A percentile compares a stretch with the other conserved stretches of the same genome.
These are phyloP conservation scores for Tylopilus sp. DNA, from an alignment of 768 basidiomycete species.

Conservation along the genomic window DNA sequence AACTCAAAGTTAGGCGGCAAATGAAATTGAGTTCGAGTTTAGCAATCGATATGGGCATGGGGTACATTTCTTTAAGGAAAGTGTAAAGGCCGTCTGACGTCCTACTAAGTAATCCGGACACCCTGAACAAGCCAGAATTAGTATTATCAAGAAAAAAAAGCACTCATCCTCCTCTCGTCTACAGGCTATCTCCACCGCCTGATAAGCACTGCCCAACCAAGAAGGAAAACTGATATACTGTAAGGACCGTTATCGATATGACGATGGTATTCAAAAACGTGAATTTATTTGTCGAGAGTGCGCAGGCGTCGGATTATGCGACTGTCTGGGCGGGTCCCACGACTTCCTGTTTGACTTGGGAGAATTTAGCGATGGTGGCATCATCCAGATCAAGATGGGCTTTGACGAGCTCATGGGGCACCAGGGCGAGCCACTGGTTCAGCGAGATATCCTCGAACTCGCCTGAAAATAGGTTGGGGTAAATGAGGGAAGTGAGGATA, in stretches of 20 bases:
- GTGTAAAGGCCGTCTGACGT: too few relatives aligned
- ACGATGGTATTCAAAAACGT: not conserved
- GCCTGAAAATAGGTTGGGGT: conserved; percentile 25
- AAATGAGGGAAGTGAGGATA: too few relatives aligned
- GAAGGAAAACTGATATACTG: conserved; percentile 13
- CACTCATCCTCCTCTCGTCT: not conserved
- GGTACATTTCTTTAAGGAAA: too few relatives aligned
- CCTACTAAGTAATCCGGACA: too few relatives aligned
- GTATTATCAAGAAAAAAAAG: not conserved
- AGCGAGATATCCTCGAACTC: conserved; percentile 55
- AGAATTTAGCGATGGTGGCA: conserved; percentile 45
- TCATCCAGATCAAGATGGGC: conserved; percentile 57
- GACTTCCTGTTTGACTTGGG: conserved; percentile 48
- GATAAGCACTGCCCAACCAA: not conserved
- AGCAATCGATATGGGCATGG: too few relatives aligned
- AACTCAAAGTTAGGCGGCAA: too few relatives aligned
- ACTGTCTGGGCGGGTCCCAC: conserved; percentile 31
- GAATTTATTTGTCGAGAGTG: not conserved
- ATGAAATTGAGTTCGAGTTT: too few relatives aligned
- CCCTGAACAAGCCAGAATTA: not conserved
- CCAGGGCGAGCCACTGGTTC: conserved; percentile 60
- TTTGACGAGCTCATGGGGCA: conserved; percentile 55
- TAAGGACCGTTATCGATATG: not conserved
- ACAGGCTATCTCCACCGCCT: too few relatives aligned
- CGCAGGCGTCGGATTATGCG: not conserved